These are phyloP conservation scores for Petunia axillaris DNA, from an alignment of 257 asterid species.

Conservation along the genomic window DNA sequence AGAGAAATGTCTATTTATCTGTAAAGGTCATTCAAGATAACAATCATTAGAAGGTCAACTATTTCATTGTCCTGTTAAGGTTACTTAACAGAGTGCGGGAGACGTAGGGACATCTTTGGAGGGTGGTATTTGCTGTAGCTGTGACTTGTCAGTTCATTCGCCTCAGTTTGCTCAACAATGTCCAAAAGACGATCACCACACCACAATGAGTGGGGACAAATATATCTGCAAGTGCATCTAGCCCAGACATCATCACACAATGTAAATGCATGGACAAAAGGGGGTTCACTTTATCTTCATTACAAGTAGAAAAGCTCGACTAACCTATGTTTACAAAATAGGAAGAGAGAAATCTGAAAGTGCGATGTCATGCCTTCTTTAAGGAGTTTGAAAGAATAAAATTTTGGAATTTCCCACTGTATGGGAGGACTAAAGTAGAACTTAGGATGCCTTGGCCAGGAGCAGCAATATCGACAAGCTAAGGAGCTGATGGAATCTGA, in stretches of 20 bases:
- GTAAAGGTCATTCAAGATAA: constrained; percentile 13
- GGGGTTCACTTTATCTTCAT: neutral
- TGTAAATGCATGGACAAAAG: neutral
- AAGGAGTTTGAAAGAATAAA: neutral
- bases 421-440: no score
- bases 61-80: neutral
- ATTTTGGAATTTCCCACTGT: no score
- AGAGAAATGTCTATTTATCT: neutral
- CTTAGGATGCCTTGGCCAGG: no score
- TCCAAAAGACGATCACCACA: neutral
- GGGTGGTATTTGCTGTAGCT: neutral
- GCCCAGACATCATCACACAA: neutral
- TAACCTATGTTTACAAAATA: neutral
- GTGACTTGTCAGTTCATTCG: neutral
- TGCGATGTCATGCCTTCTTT: neutral
- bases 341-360: neutral
- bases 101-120: constrained; percentile 14
- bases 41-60: constrained; percentile 1
- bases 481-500: no score
- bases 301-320: neutral
- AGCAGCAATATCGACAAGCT: no score
- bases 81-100: neutral
- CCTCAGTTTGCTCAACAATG: neutral
- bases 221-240: neutral
- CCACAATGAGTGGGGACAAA: neutral